Evolutionary conservation across 73 alveolate species (phyloP).

Genomic region (Symbiodinium natans): DNA sequence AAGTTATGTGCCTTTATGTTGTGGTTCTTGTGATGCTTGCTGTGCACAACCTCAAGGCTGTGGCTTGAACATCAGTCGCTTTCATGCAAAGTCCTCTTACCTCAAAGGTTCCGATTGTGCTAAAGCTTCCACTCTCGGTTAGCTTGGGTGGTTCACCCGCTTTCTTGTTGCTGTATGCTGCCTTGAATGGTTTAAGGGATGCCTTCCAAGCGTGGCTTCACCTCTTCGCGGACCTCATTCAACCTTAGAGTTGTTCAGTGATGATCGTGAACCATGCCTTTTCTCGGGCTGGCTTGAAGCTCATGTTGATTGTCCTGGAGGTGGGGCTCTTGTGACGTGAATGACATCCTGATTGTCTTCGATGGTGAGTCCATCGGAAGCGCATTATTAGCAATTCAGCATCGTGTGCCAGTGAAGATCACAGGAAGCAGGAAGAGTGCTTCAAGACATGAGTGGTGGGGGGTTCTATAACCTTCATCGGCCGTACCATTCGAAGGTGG

Average conservation of each 20-base stretch:
- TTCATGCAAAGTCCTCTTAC: conserved; percentile 16
- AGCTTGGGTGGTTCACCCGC: neutral
- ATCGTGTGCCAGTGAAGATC: neutral
- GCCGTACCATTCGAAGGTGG: neutral
- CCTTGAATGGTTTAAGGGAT: neutral
- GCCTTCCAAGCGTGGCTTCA: neutral
- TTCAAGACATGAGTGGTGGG: neutral
- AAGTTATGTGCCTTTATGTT: neutral
- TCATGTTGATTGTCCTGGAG: neutral
- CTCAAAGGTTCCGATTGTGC: neutral
- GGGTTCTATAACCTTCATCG: neutral
- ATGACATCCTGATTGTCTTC: neutral
- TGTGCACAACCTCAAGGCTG: neutral
- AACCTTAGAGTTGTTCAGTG: neutral
- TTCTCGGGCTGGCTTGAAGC: no score
- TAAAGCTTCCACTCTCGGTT: neutral
- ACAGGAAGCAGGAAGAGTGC: neutral
- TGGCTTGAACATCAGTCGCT: neutral
- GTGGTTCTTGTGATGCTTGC: neutral
- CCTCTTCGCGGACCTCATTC: neutral
- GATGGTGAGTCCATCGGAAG: no score
- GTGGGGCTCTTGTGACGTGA: neutral
- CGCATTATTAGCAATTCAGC: neutral
- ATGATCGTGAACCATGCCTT: no score
- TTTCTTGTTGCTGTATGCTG: neutral